Conservation (phyloP, 1,284 basidiomycete genomes). For the Ustilago bromivora region DNA sequence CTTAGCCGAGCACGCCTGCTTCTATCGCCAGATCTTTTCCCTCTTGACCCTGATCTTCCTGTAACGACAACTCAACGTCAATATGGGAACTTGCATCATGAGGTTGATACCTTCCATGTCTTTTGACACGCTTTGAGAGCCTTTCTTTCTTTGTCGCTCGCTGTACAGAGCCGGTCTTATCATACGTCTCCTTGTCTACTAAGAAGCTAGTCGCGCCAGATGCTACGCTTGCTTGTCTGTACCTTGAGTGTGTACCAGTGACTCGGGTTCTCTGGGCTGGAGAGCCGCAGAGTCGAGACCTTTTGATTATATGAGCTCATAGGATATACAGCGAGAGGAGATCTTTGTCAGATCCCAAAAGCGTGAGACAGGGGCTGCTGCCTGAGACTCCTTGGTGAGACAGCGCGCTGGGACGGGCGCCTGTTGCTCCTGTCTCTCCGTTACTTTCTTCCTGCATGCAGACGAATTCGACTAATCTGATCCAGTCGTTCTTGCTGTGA, state of each 20-base stretch:
- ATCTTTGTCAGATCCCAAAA: neutral
- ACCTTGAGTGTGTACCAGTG: neutral
- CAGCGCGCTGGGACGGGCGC: neutral
- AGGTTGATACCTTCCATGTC: neutral
- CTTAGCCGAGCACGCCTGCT: conserved; percentile 20
- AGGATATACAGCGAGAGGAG: neutral
- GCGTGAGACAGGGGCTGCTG: conserved; percentile 3
- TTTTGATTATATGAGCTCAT: neutral
- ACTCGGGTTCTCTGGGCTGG: neutral
- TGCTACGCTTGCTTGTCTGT: neutral
- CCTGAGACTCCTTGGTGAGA: neutral
- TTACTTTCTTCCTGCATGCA: neutral
- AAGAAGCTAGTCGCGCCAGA: neutral
- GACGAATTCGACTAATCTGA: neutral
- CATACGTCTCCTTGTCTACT: neutral
- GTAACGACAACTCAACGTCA: neutral
- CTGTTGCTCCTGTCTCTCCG: neutral
- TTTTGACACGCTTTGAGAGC: neutral
- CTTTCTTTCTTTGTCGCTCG: neutral
- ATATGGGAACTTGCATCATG: neutral
- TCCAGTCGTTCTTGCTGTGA: too few species aligned
- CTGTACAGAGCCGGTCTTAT: neutral
- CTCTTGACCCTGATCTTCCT: conserved; percentile 1
- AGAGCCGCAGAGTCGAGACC: neutral
- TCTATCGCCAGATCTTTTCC: conserved; percentile 10